Conservation (phyloP, 495 filamentous ascomycete species). For the Evernia prunastri region DNA sequence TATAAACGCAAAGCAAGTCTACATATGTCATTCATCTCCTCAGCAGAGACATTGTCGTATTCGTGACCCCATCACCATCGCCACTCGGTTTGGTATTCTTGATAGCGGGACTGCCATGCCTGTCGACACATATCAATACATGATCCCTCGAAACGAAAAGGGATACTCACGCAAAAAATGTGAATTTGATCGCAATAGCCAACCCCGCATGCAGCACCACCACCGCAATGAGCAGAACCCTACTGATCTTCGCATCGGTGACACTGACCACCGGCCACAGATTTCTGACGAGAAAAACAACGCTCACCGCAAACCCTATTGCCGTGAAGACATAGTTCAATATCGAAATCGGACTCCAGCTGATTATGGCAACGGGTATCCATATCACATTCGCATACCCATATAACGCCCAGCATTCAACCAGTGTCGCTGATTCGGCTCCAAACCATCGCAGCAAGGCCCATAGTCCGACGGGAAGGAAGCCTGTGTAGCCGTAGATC, state of each 20-base stretch:
- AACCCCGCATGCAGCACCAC: slow-evolving; percentile 79
- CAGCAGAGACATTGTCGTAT: slow-evolving; percentile 21
- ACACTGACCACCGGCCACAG: slow-evolving; percentile 89
- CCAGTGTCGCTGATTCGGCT: slow-evolving; percentile 71
- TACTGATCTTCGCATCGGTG: slow-evolving; percentile 85
- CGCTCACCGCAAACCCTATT: slow-evolving; percentile 80
- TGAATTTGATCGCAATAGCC: slow-evolving; percentile 85
- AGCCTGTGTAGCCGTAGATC: slow-evolving; percentile 85
- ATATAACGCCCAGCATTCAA: slow-evolving; percentile 92
- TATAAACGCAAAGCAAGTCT: background rate
- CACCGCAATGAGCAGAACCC: slow-evolving; percentile 76
- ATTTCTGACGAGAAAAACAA: slow-evolving; percentile 83
- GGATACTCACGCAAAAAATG: slow-evolving; percentile 76
- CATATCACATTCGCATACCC: slow-evolving; percentile 94
- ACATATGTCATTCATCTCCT: slow-evolving; percentile 13
- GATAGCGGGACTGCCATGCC: slow-evolving; percentile 25
- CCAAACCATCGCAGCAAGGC: slow-evolving; percentile 90
- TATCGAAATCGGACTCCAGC: slow-evolving; percentile 73
- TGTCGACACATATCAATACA: slow-evolving; percentile 4
- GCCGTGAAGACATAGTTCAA: slow-evolving; percentile 93
- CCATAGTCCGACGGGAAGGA: slow-evolving; percentile 81
- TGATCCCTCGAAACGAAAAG: background rate
- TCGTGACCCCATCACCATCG: slow-evolving; percentile 16
- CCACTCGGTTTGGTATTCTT: slow-evolving; percentile 11
- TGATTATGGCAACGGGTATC: slow-evolving; percentile 89